These are phyloP conservation scores for Fusarium odoratissimum DNA, from an alignment of 2,329 filamentous ascomycete species.

Conservation along the genomic window DNA sequence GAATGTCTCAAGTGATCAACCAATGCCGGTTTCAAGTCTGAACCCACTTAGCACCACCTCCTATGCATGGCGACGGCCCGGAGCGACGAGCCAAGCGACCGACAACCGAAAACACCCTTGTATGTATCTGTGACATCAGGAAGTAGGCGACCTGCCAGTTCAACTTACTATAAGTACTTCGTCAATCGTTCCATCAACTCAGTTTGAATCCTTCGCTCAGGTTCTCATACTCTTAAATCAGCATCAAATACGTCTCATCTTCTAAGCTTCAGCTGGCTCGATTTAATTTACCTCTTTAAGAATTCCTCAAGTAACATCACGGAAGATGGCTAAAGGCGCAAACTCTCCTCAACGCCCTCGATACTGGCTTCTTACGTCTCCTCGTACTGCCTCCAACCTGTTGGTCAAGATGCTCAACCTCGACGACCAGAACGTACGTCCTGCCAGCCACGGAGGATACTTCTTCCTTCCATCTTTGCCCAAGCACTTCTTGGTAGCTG, in stretches of 20 bases:
- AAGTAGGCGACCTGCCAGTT: neutral
- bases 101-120: slow-evolving; percentile 7
- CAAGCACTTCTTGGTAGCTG: slow-evolving; percentile 1
- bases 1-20: neutral
- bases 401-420: slow-evolving; percentile 38
- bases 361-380: slow-evolving; percentile 34
- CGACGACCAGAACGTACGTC: slow-evolving; percentile 29
- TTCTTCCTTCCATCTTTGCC: slow-evolving; percentile 25
- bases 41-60: neutral
- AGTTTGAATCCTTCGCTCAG: neutral
- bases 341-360: slow-evolving; percentile 3
- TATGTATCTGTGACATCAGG: neutral
- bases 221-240: neutral
- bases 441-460: slow-evolving; percentile 26
- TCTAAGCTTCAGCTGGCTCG: neutral
- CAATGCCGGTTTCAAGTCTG: neutral
- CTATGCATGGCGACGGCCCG: slow-evolving; percentile 20
- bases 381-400: slow-evolving; percentile 37
- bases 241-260: neutral
- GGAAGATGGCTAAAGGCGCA: slow-evolving; percentile 23
- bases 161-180: neutral
- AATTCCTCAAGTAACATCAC: neutral
- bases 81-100: slow-evolving; percentile 22
- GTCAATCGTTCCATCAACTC: rapidly evolving
- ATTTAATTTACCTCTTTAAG: rapidly evolving